Evolutionary conservation across 2,329 filamentous ascomycete species (phyloP).

Genomic region (Capronia coronata): DNA sequence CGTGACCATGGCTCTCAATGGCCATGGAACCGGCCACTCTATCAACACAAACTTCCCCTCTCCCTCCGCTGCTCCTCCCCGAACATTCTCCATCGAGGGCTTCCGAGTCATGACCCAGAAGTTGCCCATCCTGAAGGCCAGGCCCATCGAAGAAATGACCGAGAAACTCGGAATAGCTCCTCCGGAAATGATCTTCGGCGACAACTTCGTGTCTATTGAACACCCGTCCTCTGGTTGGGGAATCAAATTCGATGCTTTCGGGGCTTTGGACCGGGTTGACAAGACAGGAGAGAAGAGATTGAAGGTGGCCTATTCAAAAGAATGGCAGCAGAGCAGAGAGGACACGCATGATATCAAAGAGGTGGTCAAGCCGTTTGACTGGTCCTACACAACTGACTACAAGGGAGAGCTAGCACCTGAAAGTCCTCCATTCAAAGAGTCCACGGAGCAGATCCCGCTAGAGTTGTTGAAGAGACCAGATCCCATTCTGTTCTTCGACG

Average conservation of each 20-base stretch:
- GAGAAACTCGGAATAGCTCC: slow-evolving; percentile 73
- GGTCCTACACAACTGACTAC: slow-evolving; percentile 92
- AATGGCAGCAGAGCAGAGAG: slow-evolving; percentile 72
- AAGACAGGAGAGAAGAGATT: slow-evolving; percentile 90
- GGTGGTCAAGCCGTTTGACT: slow-evolving; percentile 93
- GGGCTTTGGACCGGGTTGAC: slow-evolving; percentile 84
- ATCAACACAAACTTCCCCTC: slow-evolving; percentile 50
- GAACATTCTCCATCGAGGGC: slow-evolving; percentile 57
- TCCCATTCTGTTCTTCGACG: slow-evolving; percentile 93
- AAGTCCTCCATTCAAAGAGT: slow-evolving; percentile 36
- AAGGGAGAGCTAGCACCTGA: slow-evolving; percentile 55
- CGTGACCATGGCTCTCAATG: slow-evolving; percentile 24
- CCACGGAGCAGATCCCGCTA: slow-evolving; percentile 63
- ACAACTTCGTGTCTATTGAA: slow-evolving; percentile 73
- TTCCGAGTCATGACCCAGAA: slow-evolving; percentile 79
- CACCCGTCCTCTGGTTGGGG: slow-evolving; percentile 71
- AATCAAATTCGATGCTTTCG: slow-evolving; percentile 74
- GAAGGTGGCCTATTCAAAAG: slow-evolving; percentile 83
- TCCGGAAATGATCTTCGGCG: slow-evolving; percentile 98
- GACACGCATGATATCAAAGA: slow-evolving; percentile 83
- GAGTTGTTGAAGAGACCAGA: slow-evolving; percentile 82
- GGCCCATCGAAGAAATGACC: slow-evolving; percentile 80
- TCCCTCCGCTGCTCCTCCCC: slow-evolving; percentile 38
- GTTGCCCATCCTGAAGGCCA: slow-evolving; percentile 88
- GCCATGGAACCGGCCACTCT: slow-evolving; percentile 19